Base-by-base conservation (phyloP, 306 rosid species). In the Gleditsia sinensis region DNA sequence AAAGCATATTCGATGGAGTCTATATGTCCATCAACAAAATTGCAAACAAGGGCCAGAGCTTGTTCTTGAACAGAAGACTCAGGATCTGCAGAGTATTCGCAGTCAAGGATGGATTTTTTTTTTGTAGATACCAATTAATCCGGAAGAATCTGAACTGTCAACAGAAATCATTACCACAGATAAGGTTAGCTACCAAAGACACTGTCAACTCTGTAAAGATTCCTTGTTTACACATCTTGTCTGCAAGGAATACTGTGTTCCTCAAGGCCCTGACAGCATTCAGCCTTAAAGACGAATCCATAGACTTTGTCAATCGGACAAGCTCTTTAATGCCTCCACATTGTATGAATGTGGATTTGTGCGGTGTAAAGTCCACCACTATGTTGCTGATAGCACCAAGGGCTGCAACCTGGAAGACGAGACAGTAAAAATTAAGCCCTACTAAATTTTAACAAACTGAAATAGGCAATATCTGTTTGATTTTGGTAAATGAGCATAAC, bases 221-320 rank as follows among this genome's bases (percentile, higher is more conserved):
- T 67, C 70, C 80, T 84, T 88, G 86, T 65, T 92, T 94, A 79
- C 83, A 83, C n/a, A 30, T 74, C 58, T 74, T 80, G 81, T 94
- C 94, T 1, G 93, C 86, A n/a, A 87, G 96, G 83, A 92, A 94
- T 87, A 83, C 55, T 83, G 88, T 80, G 86, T 92, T 94, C 89
- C 91, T 88, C 79, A 94, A 85, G 75, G 96, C 97, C 96, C 97
- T 67, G 63, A 94, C 80, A 64, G 99, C 93, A 77, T 90, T 92
- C 62, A 86, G 65, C 73, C 97, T 88, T 72, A 88, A 56, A 66
- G 80, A 83, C 6, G 92, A 78, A 82, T 94, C 99, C 99, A 94
- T 90, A 17, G 97, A 88, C 81, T 86, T 90, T 17, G 96, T 82
- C 79, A 92, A 86, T 69, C 83, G 96, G 71, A 90, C 91, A 82